Percentiles rank a stretch among this genome's conserved stretches.
Conservation (phyloP, 495 filamentous ascomycete genomes). For the Aspergillus haitiensis region DNA sequence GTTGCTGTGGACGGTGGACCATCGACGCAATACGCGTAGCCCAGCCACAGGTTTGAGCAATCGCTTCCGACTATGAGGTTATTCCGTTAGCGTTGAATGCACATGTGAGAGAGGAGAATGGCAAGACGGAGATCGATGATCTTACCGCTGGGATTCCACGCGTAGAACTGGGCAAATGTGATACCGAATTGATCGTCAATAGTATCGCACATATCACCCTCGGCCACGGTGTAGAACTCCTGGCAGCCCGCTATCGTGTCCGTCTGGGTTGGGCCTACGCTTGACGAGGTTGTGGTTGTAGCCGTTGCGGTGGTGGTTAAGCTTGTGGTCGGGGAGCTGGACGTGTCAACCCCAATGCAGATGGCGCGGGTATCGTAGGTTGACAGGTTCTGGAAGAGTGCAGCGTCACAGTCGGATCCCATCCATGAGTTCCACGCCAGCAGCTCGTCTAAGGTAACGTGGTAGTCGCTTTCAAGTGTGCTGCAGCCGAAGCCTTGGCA, state of each 20-base stretch:
- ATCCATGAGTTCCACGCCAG: neutral
- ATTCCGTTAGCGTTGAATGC: too few species aligned
- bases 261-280: neutral
- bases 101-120: too few species aligned
- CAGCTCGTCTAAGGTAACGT: neutral
- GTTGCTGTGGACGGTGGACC: neutral
- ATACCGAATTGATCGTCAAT: neutral
- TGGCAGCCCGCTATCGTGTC: neutral
- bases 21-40: too few species aligned
- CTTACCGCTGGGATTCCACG: neutral
- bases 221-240: neutral
- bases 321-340: too few species aligned
- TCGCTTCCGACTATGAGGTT: too few species aligned
- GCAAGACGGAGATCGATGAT: too few species aligned
- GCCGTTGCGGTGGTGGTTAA: too few species aligned
- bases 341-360: neutral
- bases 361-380: neutral
- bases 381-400: neutral
- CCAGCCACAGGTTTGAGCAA: too few species aligned
- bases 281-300: neutral
- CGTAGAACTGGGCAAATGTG: neutral
- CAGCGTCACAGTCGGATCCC: neutral
- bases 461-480: neutral
- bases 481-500: neutral
- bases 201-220: neutral